Conservation (phyloP, 768 basidiomycete genomes). For the Amyloporia xantha region DNA sequence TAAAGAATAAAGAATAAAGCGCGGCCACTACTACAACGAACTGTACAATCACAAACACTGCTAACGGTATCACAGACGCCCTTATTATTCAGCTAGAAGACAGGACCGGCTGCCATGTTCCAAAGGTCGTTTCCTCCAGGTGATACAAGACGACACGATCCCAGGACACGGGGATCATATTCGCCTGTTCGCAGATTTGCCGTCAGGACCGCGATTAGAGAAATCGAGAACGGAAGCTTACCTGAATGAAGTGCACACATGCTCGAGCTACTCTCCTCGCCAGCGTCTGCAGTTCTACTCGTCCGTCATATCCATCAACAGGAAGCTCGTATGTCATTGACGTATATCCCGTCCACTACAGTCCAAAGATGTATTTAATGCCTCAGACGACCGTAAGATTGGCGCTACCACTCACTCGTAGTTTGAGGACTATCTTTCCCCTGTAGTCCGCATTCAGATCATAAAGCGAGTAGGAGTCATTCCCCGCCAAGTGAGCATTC, state of each 20-base stretch:
- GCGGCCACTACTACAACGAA: too few relatives aligned
- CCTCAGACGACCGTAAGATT: too few relatives aligned
- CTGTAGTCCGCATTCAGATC: conserved; percentile 60
- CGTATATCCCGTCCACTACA: conserved; percentile 63
- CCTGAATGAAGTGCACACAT: conserved; percentile 72
- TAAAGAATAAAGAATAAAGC: too few relatives aligned
- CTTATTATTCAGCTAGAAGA: conserved; percentile 15
- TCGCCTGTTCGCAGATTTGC: too few relatives aligned
- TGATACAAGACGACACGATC: conserved; percentile 65
- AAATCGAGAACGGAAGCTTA: conserved; percentile 18
- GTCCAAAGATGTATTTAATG: too few relatives aligned
- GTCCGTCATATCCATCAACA: conserved; percentile 58
- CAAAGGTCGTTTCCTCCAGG: conserved; percentile 60
- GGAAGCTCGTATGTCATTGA: conserved; percentile 73
- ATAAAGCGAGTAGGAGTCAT: conserved; percentile 54
- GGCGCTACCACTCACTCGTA: conserved; percentile 43
- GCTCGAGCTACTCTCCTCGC: conserved; percentile 64
- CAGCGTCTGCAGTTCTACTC: conserved; percentile 58
- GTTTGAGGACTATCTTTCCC: conserved; percentile 52
- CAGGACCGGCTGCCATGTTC: conserved; percentile 68
- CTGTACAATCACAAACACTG: too few relatives aligned
- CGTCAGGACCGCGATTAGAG: conserved; percentile 3
- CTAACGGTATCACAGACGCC: too few relatives aligned
- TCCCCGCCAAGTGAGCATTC: conserved; percentile 51
- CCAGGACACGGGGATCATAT: conserved; percentile 63